Evolutionary conservation across 1,284 basidiomycete genomes (phyloP), one percentile per base, ranked within the genome.

Genomic region (Xanthoconium separans): DNA sequence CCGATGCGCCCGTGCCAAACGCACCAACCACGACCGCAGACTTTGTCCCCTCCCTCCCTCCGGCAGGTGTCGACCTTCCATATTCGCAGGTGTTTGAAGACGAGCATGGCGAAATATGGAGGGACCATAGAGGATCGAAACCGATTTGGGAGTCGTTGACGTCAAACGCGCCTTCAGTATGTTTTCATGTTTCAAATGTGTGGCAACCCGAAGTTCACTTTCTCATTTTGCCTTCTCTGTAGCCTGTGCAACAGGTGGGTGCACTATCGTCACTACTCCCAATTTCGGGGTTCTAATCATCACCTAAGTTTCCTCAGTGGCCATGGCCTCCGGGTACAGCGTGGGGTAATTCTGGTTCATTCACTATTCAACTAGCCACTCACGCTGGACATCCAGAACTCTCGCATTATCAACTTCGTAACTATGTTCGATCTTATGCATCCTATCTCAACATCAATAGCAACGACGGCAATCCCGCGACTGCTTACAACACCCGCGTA

Each of bases 401-500:
- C 16, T 41, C 68, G 2, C 66, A 65, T 6, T 53, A 59, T 42
- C 53, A 44, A 53, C 5, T 68, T 37, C 67, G 64, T 36, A 56
- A 59, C 24, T 76, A 75, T 44, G 13, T 72, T 55, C 46, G 61
- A 27, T 55, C 66, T 39, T 74, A 77, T 65, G 69, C 75, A 29
- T 71, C 73, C 48, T 75, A 66, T 61, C 74, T 74, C 44, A 68
- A 72, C 10, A 52, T 76, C 24, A 77, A 78, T 52, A 71, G 66
- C 52, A 75, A 77, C 51, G 77, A 78, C 51, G 62, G 64, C 6
- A 76, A 70, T 51, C 66, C 70, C 0, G 57, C 74, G n/a, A 63
- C 73, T 2, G 70, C 69, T 1, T 81, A 76, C 63, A 75, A 77
- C 58, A 81, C 80, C 1, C 74, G 80, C 0, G 78, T 82, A 0